Conservation (phyloP, 164 flowering plant genomes). For the Piper betle region DNA sequence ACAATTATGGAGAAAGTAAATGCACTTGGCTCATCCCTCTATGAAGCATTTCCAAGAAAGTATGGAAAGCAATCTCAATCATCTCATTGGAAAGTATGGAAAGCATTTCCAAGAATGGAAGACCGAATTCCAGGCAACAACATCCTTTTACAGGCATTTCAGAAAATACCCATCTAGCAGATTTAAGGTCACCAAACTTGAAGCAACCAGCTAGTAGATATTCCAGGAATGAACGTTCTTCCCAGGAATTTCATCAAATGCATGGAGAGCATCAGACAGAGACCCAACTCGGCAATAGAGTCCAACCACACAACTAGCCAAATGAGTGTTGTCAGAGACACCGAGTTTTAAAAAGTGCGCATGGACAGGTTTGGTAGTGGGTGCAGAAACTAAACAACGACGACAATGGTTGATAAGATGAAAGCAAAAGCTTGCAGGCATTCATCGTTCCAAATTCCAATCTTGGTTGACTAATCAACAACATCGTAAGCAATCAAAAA, state of each 20-base stretch:
- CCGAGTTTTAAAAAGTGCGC: slow-evolving; percentile 49
- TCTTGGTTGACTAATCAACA: neutral
- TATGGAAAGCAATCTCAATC: slow-evolving; percentile 8
- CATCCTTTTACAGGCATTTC: slow-evolving; percentile 27
- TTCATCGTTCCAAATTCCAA: neutral
- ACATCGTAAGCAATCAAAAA: neutral
- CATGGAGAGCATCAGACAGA: slow-evolving; percentile 16
- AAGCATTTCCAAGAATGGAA: slow-evolving; percentile 5
- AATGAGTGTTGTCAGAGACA: slow-evolving; percentile 26
- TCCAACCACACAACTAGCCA: slow-evolving; percentile 42
- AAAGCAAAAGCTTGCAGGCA: slow-evolving; percentile 20
- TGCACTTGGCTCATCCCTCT: slow-evolving; percentile 21
- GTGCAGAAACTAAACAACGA: slow-evolving; percentile 18
- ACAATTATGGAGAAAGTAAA: slow-evolving; percentile 29
- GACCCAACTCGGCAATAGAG: slow-evolving; percentile 25
- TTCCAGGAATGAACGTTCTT: slow-evolving; percentile 46
- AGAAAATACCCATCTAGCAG: slow-evolving; percentile 23
- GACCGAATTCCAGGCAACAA: slow-evolving; percentile 28
- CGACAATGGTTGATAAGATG: slow-evolving; percentile 27
- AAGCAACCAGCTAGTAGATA: slow-evolving; percentile 26
- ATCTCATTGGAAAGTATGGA: slow-evolving; percentile 18
- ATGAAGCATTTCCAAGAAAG: slow-evolving; percentile 19
- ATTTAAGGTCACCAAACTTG: slow-evolving; percentile 8
- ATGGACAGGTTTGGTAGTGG: slow-evolving; percentile 25
- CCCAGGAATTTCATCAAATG: slow-evolving; percentile 17